phyloP scores from a whole-genome alignment of 1,139 yeast species.

The Kurtzmaniella quercitrusa region DNA sequence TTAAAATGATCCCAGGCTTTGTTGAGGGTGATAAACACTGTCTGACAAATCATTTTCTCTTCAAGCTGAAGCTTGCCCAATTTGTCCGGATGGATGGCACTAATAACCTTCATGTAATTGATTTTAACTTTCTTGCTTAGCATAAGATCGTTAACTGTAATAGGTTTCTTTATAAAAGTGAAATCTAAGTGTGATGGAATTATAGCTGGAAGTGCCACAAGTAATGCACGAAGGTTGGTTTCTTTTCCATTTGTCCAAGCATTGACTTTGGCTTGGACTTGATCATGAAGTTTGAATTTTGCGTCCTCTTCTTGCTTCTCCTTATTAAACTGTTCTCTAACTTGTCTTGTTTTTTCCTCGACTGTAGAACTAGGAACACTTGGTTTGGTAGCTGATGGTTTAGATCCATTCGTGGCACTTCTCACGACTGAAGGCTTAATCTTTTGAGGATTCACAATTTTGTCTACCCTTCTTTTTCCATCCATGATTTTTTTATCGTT shows the following conservation, averaged over 20 bases:
- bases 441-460: constrained; percentile 51
- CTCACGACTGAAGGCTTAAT: constrained; percentile 10
- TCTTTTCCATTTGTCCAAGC: constrained; percentile 74
- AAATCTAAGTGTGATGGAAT: constrained; percentile 60
- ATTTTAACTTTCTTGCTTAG: constrained; percentile 89
- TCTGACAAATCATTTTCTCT: constrained; percentile 78
- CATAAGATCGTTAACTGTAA: constrained; percentile 68
- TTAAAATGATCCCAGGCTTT: constrained; percentile 91
- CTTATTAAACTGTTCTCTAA: constrained; percentile 43
- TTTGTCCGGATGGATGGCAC: constrained; percentile 94
- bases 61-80: constrained; percentile 56
- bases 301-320: constrained; percentile 53
- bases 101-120: constrained; percentile 86
- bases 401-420: constrained; percentile 11
- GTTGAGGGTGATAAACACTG: constrained; percentile 78
- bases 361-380: constrained; percentile 4
- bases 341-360: constrained; percentile 13
- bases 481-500: constrained; percentile 66
- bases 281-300: constrained; percentile 56
- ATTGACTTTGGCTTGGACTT: constrained; percentile 49
- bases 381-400: constrained; percentile 8
- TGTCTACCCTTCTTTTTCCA: constrained; percentile 76
- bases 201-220: constrained; percentile 61
- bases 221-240: constrained; percentile 69
- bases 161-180: constrained; percentile 36